Evolutionary conservation across 2,329 filamentous ascomycete species (phyloP), one percentile per base, ranked within the genome.

Genomic region (Ascocoryne sarcoides): DNA sequence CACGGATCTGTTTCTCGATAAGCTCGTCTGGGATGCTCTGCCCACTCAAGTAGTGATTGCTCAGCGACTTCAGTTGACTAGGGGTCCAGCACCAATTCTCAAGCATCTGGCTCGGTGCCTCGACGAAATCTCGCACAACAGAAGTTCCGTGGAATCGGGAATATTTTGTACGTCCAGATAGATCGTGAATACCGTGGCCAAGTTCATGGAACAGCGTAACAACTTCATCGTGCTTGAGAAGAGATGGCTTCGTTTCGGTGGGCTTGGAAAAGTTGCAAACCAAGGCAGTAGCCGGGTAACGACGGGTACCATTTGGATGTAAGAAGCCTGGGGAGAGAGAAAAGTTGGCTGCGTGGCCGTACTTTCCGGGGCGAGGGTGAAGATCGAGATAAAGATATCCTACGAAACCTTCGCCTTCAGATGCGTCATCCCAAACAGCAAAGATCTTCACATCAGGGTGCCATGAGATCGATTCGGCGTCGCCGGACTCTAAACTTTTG

Each of bases 211-310:
- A 90, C 8, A 90, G 71, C 0, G 84, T 89, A 9, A 87, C 79
- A 2, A 89, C 82, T 61, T 90, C 84, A 40, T 85, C 79, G 56
- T 90, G 85, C 69, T 89, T 88, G 31, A 92, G 72, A 3, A 90
- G 70, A 16, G 78, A 84, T 4, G 84, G 84, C 62, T 87, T 88
- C 57, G 74, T 82, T 8, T 76, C 66, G 1, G 82, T 84, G 2
- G 84, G 82, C 63, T 89, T 89, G 58, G 79, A 84, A 61, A 90
- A 90, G 65, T 90, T 90, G 72, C 84, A 90, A 9, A 90, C 84
- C 9, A 90, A 68, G 1, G 84, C 82, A 0, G 84, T 90, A 1
- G 81, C 81, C 4, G 84, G 84, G 60, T 88, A 89, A 42, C 78
- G 72, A 40, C 83, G 73, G 26, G 75, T 79, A 46, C 83, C 84